These are phyloP conservation scores for Ganoderma multipileum DNA, from an alignment of 1,284 basidiomycete species.

Conservation along the genomic window DNA sequence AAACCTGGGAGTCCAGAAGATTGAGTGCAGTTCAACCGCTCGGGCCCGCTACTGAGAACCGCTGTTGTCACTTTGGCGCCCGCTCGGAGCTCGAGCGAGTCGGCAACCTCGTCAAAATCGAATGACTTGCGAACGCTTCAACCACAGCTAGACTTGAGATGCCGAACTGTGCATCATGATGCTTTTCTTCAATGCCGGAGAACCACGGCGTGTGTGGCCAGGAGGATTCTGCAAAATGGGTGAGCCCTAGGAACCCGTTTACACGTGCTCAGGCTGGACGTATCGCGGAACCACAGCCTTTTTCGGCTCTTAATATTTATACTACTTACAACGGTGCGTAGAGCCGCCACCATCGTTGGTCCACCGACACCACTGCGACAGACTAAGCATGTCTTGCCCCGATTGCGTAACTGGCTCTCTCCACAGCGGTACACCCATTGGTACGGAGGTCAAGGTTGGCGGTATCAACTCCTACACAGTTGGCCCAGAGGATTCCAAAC, in stretches of 20 bases:
- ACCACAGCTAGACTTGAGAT: not conserved
- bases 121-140: not conserved
- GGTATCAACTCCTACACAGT: constrained; percentile 30
- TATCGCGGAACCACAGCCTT: no score
- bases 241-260: not conserved
- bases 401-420: constrained; percentile 21
- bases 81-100: not conserved
- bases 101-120: not conserved
- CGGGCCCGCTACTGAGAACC: no score
- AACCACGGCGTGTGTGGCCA: not conserved
- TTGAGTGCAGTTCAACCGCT: not conserved
- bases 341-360: not conserved
- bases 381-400: constrained; percentile 4
- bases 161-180: not conserved
- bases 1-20: not conserved
- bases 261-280: not conserved
- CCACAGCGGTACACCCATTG: constrained; percentile 30
- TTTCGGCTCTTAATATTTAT: not conserved
- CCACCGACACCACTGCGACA: not conserved
- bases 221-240: not conserved
- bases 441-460: constrained; percentile 33
- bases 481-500: constrained; percentile 28
- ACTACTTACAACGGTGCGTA: not conserved
- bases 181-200: not conserved
- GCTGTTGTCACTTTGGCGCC: not conserved